Conservation (phyloP, 1,284 basidiomycete genomes). For the Violaceomyces palustris region DNA sequence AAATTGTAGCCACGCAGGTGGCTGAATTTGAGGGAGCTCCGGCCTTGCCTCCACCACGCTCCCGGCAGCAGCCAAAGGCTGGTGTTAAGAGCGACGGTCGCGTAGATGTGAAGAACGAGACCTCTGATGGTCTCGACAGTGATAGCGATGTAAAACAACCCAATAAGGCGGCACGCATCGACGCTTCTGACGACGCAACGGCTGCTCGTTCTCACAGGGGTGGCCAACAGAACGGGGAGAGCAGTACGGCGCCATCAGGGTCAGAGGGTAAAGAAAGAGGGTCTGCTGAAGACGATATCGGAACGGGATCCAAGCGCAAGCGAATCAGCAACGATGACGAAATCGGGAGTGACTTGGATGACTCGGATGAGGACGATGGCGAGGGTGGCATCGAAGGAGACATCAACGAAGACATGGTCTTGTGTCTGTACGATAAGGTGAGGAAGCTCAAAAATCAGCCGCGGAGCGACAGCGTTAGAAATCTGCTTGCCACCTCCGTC, state of each 20-base stretch:
- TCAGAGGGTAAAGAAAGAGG: too few relatives aligned
- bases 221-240: too few relatives aligned
- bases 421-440: constrained; percentile 98
- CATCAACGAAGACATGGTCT: constrained; percentile 74
- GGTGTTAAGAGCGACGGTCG: too few relatives aligned
- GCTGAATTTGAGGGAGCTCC: constrained; percentile 76
- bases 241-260: too few relatives aligned
- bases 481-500: too few relatives aligned
- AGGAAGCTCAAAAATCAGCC: constrained; percentile 19
- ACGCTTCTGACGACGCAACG: too few relatives aligned
- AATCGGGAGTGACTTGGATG: constrained; percentile 93
- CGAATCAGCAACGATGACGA: constrained; percentile 64
- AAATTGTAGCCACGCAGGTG: constrained; percentile 83
- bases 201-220: too few relatives aligned
- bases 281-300: too few relatives aligned
- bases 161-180: too few relatives aligned
- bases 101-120: constrained; percentile 1
- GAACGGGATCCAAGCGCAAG: constrained; percentile 41
- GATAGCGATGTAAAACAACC: background rate
- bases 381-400: constrained; percentile 58
- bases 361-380: constrained; percentile 66
- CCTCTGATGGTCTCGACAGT: background rate
- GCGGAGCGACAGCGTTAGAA: too few relatives aligned
- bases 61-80: too few relatives aligned
- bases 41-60: constrained; percentile 23